Evolutionary conservation across 768 basidiomycete genomes (phyloP), one percentile per base, ranked within the genome.

Genomic region (Suillus subalutaceus): DNA sequence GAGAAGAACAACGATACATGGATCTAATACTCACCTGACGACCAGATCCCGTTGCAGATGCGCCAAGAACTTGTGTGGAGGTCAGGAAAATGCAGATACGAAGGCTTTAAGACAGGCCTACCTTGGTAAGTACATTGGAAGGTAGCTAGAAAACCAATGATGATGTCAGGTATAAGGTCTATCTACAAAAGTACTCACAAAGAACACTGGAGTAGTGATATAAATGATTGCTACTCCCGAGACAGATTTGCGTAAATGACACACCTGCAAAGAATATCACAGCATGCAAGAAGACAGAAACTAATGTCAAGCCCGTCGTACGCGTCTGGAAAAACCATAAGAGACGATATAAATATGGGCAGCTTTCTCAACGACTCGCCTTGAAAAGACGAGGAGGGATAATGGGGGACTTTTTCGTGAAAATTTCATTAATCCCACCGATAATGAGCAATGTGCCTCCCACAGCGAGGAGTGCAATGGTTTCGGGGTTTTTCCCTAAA

Each of bases 91-190:
- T 32, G 20, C 23, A 20, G 6, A 61, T 18, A 30, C 4, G 1
- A 41, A 18, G 20, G n/a, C 35, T 40, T 12, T 15, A 23, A 32
- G n/a, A 0, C 26, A 23, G 64, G 30, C 60, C 41, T 65, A 40
- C 74, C 76, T 68, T 82, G 82, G 62, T 78, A 83, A n/a, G 66
- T 81, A 82, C 62, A 82, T 68, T 5, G 82, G 81, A 43, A 82
- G 62, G 61, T 82, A 81, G 63, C 75, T 77, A 35, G 46, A 16
- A 62, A 12, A 35, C 6, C 12, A 6, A 46, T 75, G 37, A 74
- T 44, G 62, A 57, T 15, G 32, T 1, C 35, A 32, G 13, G 10
- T 20, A 46, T 43, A 15, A 53, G 2, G 13, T 6, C 12, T 1
- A 4, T 41, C 62, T 13, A 63, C 8, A 65, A 62, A n/a, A 6